phyloP scores from a whole-genome alignment of 2,329 filamentous ascomycete genomes.

The Claviceps sp. region DNA sequence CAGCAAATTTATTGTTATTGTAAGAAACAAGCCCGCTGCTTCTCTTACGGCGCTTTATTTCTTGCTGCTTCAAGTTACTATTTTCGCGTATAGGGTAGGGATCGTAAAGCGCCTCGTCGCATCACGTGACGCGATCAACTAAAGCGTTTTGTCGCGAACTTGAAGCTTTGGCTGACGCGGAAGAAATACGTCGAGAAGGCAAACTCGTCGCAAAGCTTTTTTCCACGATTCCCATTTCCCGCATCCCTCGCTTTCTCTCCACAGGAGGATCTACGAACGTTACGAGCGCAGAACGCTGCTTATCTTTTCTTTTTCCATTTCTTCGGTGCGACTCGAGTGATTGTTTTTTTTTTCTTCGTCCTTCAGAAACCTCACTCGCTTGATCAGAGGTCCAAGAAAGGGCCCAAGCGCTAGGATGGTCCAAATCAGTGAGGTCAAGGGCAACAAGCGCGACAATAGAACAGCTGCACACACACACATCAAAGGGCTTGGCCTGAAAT shows the following conservation, averaged over 20 bases:
- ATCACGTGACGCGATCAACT: neutral
- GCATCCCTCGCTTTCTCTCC: neutral
- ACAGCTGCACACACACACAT: constrained; percentile 97
- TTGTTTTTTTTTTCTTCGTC: neutral
- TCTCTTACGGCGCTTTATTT: too few relatives aligned
- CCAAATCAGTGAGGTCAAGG: constrained; percentile 88
- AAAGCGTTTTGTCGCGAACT: neutral
- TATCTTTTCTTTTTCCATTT: neutral
- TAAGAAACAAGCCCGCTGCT: too few relatives aligned
- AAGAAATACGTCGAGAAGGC: neutral
- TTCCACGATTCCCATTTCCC: neutral
- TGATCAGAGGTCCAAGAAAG: neutral
- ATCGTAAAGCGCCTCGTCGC: too few relatives aligned
- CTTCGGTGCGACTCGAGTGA: neutral
- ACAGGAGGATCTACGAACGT: neutral
- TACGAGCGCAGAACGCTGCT: neutral
- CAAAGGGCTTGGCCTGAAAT: constrained; percentile 77
- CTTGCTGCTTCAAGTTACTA: neutral
- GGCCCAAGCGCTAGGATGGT: constrained; percentile 47
- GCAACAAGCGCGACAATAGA: constrained; percentile 86
- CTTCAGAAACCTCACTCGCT: neutral
- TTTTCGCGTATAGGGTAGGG: neutral
- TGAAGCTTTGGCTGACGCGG: neutral
- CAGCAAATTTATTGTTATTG: too few relatives aligned
- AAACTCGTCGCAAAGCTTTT: neutral